Evolutionary conservation across 129 eudicot genomes (phyloP), one percentile per base, ranked within the genome.

Genomic region (Saussurea involucrata): DNA sequence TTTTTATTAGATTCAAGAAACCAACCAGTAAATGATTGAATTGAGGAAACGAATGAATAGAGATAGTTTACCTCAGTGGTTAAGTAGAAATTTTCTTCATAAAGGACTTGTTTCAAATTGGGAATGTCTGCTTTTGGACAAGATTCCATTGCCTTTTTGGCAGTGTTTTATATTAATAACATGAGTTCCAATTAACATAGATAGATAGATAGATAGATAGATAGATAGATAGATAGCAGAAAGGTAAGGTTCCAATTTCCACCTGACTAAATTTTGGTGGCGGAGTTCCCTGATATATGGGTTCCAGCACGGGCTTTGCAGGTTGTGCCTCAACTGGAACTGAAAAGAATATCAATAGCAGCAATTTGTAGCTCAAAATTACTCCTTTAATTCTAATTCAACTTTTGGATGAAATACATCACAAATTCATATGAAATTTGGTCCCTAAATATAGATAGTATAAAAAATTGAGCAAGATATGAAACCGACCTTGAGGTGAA

Each of bases 61-160:
- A 66, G 46, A 20, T 63, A 18, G 46, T n/a, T 4, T 80, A 95
- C 99, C 92, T 95, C 97, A 11, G 97, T 92, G 69, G 79, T 86
- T 92, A 95, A 79, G 87, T 90, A 90, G 11, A 92, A 86, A 78
- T 92, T 95, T 83, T 95, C 97, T 88, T 92, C 99, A 33, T 57
- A 46, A 66, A 95, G 95, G 66, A 85, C 72, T 77, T 92, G 89
- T 71, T 88, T 79, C 31, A 89, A 82, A 78, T 95, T 88, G 32
- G 89, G 83, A 72, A 92, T 87, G 46, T 86, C 80, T 69, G 79
- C 85, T 88, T 88, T 95, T 8, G 97, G 99, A 81, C 95, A 86
- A 21, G 99, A 86, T 44, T 85, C 90, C 99, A 95, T 95, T 37
- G 87, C 95, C 99, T 94, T 83, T 3, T 63, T 91, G 83, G 8